Base-by-base conservation (phyloP, 495 filamentous ascomycete species). In the Aspergillus cristatus region DNA sequence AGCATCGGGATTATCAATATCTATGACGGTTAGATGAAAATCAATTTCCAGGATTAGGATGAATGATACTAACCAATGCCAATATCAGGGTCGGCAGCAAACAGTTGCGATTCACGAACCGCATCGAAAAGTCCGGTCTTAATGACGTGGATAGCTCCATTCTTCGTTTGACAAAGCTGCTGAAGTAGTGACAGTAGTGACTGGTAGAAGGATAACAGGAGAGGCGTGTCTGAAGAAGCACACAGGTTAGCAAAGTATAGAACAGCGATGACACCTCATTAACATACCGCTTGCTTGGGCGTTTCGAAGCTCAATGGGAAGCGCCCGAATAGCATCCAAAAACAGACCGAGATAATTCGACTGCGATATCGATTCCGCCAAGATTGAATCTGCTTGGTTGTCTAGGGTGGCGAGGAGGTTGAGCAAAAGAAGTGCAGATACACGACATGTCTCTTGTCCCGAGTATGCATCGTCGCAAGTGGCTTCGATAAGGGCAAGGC, bases 391-490 rank as follows among this genome's bases (percentile, higher is more conserved):
- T 40, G 83, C 75, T 24, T 74, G 64, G 34, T 71, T 71, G 39
- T 78, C 81, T 18, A 90, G 58, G 11, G 74, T 67, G 28, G 80
- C 74, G 3, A 95, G 66, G 13, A 86, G 64, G 15, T 82, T 79
- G 18, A 86, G 63, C 15, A 96, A 63, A 18, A 95, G 71, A 24
- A 94, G 68, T 22, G 91, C 85, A 3, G 89, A 78, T 12, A 89
- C 79, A 39, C 89, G 81, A 51, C 85, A 91, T 15, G 70, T 71
- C 14, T 82, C 75, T 54, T 89, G 81, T 13, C 86, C 86, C 42
- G 78, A 78, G 56, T 88, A 86, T 36, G 87, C 91, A 67, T 99
- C 91, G 55, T 97, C 90, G 54, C 87, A 96, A 40, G 94, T 71
- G 11, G 84, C 76, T 51, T 91, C 85, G 34, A 97, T 71, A 6